phyloP scores from a whole-genome alignment of 75 land plant genomes.

The Selaginella moellendorffii region DNA sequence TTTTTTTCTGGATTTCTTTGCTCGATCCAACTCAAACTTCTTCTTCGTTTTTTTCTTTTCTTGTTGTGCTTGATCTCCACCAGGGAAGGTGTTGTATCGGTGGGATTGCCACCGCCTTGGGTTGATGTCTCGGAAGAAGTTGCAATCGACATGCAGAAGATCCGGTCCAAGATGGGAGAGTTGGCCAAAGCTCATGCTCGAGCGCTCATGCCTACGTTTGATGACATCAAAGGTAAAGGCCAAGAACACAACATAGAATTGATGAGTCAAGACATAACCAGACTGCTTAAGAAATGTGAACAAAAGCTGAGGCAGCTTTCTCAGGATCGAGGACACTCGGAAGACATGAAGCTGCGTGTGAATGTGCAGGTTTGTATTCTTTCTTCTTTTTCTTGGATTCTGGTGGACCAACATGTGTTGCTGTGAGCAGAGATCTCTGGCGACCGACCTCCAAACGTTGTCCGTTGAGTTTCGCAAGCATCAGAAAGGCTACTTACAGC shows the following conservation, averaged over 20 bases:
- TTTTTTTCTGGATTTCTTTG: background rate
- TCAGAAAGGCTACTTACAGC: slow-evolving; percentile 71
- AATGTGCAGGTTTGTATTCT: slow-evolving; percentile 71
- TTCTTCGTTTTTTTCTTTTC: background rate
- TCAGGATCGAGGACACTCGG: slow-evolving; percentile 41
- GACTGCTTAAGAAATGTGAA: slow-evolving; percentile 71
- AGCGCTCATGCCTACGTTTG: slow-evolving; percentile 85
- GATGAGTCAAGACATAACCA: slow-evolving; percentile 76
- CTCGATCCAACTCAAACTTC: background rate
- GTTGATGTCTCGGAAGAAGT: slow-evolving; percentile 96
- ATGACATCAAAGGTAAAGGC: slow-evolving; percentile 58
- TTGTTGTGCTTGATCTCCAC: background rate
- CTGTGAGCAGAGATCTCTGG: slow-evolving; percentile 94
- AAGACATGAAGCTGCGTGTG: slow-evolving; percentile 81
- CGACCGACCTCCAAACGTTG: slow-evolving; percentile 83
- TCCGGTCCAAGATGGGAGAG: slow-evolving; percentile 55
- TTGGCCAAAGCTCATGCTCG: slow-evolving; percentile 69
- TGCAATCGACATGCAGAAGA: slow-evolving; percentile 59
- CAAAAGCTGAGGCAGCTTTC: slow-evolving; percentile 68
- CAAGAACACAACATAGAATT: slow-evolving; percentile 55
- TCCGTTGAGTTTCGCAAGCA: slow-evolving; percentile 87
- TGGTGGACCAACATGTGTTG: too few species aligned
- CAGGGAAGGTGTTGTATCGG: slow-evolving; percentile 54
- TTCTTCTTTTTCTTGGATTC: background rate
- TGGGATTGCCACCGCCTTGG: slow-evolving; percentile 95